Conservation (phyloP, 1,284 basidiomycete genomes). For the Austropuccinia psidii region DNA sequence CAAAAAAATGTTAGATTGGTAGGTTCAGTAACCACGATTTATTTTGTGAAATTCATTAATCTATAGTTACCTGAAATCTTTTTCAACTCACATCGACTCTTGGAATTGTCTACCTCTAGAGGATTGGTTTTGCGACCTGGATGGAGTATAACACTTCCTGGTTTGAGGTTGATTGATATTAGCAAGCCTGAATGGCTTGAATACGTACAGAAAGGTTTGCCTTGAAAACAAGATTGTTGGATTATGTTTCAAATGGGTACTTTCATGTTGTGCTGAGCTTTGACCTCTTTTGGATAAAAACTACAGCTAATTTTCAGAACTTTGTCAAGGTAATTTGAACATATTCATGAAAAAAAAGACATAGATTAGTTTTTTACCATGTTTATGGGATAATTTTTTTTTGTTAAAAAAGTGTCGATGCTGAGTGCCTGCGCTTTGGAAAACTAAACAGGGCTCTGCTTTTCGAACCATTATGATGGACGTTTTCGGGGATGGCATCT, state of each 20-base stretch:
- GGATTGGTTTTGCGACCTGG: neutral
- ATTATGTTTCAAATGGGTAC: too few relatives aligned
- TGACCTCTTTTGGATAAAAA: neutral
- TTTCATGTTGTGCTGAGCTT: too few relatives aligned
- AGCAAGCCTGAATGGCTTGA: neutral
- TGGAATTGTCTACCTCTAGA: neutral
- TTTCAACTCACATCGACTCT: neutral
- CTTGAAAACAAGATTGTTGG: too few relatives aligned
- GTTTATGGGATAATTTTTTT: too few relatives aligned
- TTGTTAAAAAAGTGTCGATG: too few relatives aligned
- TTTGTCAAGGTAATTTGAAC: neutral
- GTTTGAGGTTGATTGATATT: neutral
- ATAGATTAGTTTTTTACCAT: too few relatives aligned
- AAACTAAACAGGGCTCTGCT: neutral
- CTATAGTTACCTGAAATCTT: neutral
- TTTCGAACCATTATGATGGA: neutral
- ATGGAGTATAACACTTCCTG: neutral
- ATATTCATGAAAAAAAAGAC: too few relatives aligned
- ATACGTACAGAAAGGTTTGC: neutral
- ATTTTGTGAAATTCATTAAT: neutral
- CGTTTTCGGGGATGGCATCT: conserved; percentile 5
- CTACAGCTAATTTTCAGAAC: neutral
- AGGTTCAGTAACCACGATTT: neutral
- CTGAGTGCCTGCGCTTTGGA: neutral
- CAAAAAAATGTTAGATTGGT: neutral